These are phyloP conservation scores for Baudoinia panamericana DNA, from an alignment of 495 filamentous ascomycete genomes.

Conservation along the genomic window DNA sequence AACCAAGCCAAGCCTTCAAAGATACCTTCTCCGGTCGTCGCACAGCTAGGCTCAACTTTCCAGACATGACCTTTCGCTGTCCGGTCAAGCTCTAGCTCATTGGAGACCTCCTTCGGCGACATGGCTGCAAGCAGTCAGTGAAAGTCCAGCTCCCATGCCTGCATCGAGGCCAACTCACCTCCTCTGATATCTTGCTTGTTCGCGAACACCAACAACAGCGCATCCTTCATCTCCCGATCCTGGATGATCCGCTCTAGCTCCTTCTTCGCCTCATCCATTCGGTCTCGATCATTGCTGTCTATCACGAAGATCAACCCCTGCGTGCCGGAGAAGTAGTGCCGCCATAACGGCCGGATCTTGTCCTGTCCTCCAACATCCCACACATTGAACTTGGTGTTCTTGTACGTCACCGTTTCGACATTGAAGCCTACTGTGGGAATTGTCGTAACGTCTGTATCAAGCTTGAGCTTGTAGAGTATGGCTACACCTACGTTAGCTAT, in stretches of 20 bases:
- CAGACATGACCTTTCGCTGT: slow-evolving; percentile 79
- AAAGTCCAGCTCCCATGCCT: neutral
- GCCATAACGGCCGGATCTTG: slow-evolving; percentile 95
- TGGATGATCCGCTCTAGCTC: slow-evolving; percentile 93
- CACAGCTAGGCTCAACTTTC: slow-evolving; percentile 93
- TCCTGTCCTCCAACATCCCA: slow-evolving; percentile 99
- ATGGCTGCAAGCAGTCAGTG: slow-evolving; percentile 45
- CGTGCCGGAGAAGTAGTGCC: slow-evolving; percentile 98
- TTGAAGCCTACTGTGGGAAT: slow-evolving; percentile 99
- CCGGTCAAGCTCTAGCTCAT: slow-evolving; percentile 67
- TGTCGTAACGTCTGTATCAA: slow-evolving; percentile 96
- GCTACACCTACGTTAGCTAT: slow-evolving; percentile 33
- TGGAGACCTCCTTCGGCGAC: slow-evolving; percentile 74
- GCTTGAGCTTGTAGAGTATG: slow-evolving; percentile 98
- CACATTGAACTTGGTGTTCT: slow-evolving; percentile 98
- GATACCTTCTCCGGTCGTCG: slow-evolving; percentile 84
- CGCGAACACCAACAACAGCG: slow-evolving; percentile 83
- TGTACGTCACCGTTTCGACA: slow-evolving; percentile 97
- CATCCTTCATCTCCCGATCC: slow-evolving; percentile 97
- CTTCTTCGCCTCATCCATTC: slow-evolving; percentile 78
- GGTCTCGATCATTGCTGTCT: slow-evolving; percentile 73
- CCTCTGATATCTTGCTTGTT: slow-evolving; percentile 92
- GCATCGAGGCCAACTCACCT: slow-evolving; percentile 39
- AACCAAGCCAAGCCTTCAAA: slow-evolving; percentile 61
- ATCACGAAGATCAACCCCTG: slow-evolving; percentile 97